phyloP scores from a whole-genome alignment of 768 basidiomycete genomes.

The Cystofilobasidium bisporidii region DNA sequence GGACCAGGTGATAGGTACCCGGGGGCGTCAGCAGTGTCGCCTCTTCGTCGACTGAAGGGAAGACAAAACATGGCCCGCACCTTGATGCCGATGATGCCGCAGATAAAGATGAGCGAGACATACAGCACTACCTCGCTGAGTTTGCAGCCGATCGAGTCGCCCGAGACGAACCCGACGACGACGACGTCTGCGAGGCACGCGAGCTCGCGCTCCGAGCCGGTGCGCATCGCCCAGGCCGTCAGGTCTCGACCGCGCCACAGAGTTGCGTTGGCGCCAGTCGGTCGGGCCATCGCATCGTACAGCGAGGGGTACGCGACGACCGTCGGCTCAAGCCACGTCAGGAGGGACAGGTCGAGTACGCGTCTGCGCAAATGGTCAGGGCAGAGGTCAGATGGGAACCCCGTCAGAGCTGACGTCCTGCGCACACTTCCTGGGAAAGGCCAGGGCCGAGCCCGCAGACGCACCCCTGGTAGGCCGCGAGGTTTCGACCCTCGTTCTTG shows the following conservation, averaged over 20 bases:
- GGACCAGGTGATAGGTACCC: no score
- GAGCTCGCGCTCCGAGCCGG: conserved; percentile 56
- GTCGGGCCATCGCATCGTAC: conserved; percentile 65
- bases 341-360: conserved; percentile 78
- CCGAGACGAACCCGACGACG: conserved; percentile 88
- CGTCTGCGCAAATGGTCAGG: conserved; percentile 46
- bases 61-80: no score
- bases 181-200: conserved; percentile 77
- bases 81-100: conserved; percentile 88
- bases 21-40: no score
- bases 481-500: conserved; percentile 55
- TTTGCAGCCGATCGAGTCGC: conserved; percentile 87
- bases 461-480: conserved; percentile 87
- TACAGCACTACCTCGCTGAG: conserved; percentile 90
- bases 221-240: conserved; percentile 71
- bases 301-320: conserved; percentile 73
- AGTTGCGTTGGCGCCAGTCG: no score
- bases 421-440: no score
- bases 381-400: no score
- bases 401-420: no score
- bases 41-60: no score
- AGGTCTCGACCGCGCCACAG: conserved; percentile 75
- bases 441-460: no score
- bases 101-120: conserved; percentile 89
- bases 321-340: conserved; percentile 70